Evolutionary conservation across 2,329 filamentous ascomycete species (phyloP), one percentile per base, ranked within the genome.

Genomic region (Epicoccum nigrum): DNA sequence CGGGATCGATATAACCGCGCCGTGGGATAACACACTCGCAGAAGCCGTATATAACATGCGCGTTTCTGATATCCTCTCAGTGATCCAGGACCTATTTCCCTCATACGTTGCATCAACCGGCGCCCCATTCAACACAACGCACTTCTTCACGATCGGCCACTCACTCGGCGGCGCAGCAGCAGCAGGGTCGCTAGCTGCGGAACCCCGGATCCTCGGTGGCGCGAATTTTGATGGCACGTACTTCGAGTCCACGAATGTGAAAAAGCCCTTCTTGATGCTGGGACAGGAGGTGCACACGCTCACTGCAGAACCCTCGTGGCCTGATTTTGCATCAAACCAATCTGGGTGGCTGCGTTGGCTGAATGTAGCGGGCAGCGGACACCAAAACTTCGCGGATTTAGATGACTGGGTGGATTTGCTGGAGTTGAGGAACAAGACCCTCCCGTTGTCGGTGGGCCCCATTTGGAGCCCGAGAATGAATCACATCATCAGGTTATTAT

Each of bases 371-470:
- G 59, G 63, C 1, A 47, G 52, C 0, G 27, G 19, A 13, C 66
- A 69, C 43, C 52, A 59, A 13, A 59, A 66, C 20, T 65, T 59
- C 30, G 50, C 56, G 11, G 66, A 69, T 50, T 15, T 69, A 12
- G 47, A 51, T 16, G 34, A 56, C 11, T 63, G 64, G 60, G 56
- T 66, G 1, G 64, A 69, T 44, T 34, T 64, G 8, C 46, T 59
- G 21, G 62, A 56, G 12, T 20, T 56, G 25, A 46, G 55, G 23
- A 60, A 59, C 4, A 31, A 50, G 34, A 62, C 55, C 1, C 41
- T 38, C 17, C 55, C 50, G n/a, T 48, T 50, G 20, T 39, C 47
- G 7, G 19, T 62, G 35, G 61, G 56, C 2, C 33, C 48, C 8
- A 56, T 65, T 19, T 59, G 52, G 57, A 54, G 38, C 3, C 49